Conservation (phyloP, 2,329 filamentous ascomycete genomes). For the Graphilbum fragrans region DNA sequence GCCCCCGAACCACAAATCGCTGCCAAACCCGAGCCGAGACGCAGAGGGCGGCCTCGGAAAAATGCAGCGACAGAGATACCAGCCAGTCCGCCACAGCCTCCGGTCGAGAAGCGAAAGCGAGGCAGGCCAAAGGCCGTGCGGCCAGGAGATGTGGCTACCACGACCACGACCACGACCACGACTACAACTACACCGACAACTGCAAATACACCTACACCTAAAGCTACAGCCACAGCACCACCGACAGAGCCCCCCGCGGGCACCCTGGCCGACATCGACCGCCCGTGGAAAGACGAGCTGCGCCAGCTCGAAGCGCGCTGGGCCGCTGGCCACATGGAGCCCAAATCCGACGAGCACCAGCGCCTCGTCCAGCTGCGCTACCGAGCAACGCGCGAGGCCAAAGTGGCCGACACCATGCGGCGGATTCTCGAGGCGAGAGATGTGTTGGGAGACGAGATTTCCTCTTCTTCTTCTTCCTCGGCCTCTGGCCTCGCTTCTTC, state of each 20-base stretch:
- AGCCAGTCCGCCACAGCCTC: too few relatives aligned
- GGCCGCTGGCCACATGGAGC: slow-evolving; percentile 6
- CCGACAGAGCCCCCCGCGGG: background rate
- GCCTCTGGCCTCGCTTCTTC: too few relatives aligned
- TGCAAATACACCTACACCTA: too few relatives aligned
- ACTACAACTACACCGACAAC: too few relatives aligned
- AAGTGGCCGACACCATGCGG: slow-evolving; percentile 8
- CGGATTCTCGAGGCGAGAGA: slow-evolving; percentile 22
- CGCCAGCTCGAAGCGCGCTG: slow-evolving; percentile 22
- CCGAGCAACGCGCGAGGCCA: slow-evolving; percentile 6
- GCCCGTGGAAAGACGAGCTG: slow-evolving; percentile 30
- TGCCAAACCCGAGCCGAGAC: too few relatives aligned
- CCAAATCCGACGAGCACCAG: background rate
- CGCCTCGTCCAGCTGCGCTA: slow-evolving; percentile 9
- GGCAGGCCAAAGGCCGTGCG: background rate
- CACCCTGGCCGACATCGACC: slow-evolving; percentile 6
- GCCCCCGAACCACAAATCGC: too few relatives aligned
- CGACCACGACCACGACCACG: too few relatives aligned
- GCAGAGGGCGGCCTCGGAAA: too few relatives aligned
- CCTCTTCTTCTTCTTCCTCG: too few relatives aligned
- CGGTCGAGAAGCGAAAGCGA: background rate
- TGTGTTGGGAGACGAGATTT: slow-evolving; percentile 5
- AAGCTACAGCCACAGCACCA: background rate
- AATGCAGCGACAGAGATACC: too few relatives aligned
- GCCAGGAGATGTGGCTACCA: background rate